Evolutionary conservation across 169 alveolate species (phyloP), one percentile per base, ranked within the genome.

Genomic region (Plasmodium falciparum): DNA sequence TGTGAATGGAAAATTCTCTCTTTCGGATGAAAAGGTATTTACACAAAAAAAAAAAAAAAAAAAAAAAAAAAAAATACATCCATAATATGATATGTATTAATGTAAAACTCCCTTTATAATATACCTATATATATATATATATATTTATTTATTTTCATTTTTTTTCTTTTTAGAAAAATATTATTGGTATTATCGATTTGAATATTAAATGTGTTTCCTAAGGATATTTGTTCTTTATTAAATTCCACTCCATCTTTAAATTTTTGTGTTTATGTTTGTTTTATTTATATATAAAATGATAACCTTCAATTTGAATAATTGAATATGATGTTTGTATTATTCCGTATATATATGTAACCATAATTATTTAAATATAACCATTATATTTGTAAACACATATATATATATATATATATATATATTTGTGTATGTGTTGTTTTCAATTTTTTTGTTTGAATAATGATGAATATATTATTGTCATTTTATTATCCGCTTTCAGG

Each of bases 101-200:
- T 39, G 47, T 39, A 39, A 39, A 39, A 5, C 4, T 39, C 9
- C 11, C 2, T 39, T 5, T 39, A 5, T 39, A 39, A 39, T 39
- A 39, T 5, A 1, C 47, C 45, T 33, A 15, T 15, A 52, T 52
- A 52, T 52, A 54, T 54, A 54, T 54, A 54, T 54, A 54, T 15
- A 62, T 33, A 29, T 24, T 2, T 24, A 74, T 24, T 8, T 33
- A 58, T 66, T 43, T 22, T 74, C 8, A 58, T 26, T 63, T 76
- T 29, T 69, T 49, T 76, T 52, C 50, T 50, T 52, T 63, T 58
- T 69, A 76, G 89, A 63, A 76, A 52, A 63, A 76, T 22, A 76
- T 63, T 17, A 63, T 76, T 39, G 89, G 89, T n/a, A 76, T 76
- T 39, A 76, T 76, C 24, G 89, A 76, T 76, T 76, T 76, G 89